Conservation (phyloP, 441 rosid species). For the Populus tomentosa region DNA sequence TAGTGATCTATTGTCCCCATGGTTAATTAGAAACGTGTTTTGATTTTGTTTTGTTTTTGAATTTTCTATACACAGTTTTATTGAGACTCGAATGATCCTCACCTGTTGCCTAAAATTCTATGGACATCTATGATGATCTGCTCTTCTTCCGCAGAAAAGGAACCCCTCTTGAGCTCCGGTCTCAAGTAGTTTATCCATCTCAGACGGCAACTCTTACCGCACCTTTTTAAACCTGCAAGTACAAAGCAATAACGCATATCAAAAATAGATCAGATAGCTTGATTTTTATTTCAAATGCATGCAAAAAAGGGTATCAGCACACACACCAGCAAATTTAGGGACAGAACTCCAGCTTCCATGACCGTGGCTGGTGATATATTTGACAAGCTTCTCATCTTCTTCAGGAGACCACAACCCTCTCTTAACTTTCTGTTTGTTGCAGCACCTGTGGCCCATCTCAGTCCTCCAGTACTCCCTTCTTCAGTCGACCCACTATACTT, state of each 20-base stretch:
- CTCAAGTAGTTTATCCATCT: constrained; percentile 76
- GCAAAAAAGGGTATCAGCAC: neutral
- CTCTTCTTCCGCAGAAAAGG: constrained; percentile 60
- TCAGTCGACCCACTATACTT: constrained; percentile 13
- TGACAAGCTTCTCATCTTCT: constrained; percentile 29
- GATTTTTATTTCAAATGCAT: neutral
- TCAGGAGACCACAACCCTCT: constrained; percentile 81
- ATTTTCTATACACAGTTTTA: too few relatives aligned
- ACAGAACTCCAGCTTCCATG: constrained; percentile 79
- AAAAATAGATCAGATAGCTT: neutral
- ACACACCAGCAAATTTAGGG: constrained; percentile 62
- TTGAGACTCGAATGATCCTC: neutral
- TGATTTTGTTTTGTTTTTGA: neutral
- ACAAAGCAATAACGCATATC: neutral
- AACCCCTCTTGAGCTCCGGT: constrained; percentile 61
- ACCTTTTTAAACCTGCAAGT: constrained; percentile 56
- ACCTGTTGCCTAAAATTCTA: constrained; percentile 71
- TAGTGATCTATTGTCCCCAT: neutral
- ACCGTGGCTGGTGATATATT: constrained; percentile 56
- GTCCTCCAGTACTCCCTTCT: neutral
- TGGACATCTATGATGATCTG: constrained; percentile 64
- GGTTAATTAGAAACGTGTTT: neutral
- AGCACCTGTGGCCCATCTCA: constrained; percentile 62
- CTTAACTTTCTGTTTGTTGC: constrained; percentile 68
- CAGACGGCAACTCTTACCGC: constrained; percentile 73